Evolutionary conservation across 2,329 filamentous ascomycete genomes (phyloP), one percentile per base, ranked within the genome.

Genomic region (Parafenestella ontariensis): DNA sequence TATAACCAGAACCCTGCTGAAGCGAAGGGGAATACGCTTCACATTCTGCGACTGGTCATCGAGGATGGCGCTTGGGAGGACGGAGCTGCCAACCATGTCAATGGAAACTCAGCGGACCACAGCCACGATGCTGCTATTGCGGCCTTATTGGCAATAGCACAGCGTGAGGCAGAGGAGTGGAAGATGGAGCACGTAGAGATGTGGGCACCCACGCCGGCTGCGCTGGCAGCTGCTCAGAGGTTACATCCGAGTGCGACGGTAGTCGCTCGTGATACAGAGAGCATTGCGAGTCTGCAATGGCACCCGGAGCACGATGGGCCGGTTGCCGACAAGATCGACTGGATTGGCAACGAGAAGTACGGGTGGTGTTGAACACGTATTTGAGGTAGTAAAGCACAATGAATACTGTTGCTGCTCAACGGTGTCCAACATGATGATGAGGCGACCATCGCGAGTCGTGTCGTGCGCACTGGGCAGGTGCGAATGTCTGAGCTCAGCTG

Each of bases 261-360:
- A 15, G 70, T 82, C 18, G 78, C 84, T 50, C 78, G 90, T 29
- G 85, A 92, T 49, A 77, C 75, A 45, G 83, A 88, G 48, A 91
- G 88, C 71, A 89, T 94, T 55, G 80, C 89, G 0, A 89, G 88
- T 65, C 69, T 93, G 73, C 85, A 83, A 76, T 92, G 89, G 89
- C 89, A 89, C 66, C 70, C 66, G 1, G 50, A 62, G 1, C 77
- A 78, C 9, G 73, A 73, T 11, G 83, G 80, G 4, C 67, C 77
- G 5, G 64, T 74, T 1, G 78, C 73, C 1, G 78, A 81, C 5
- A 78, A 83, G 21, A 76, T 91, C 5, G 85, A 90, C 45, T 94
- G 90, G 90, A 76, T 91, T 46, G 84, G 81, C 11, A 91, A 90
- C 67, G 89, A 93, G 76, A 92, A 91, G 77, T 92, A 85, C 76